Conservation (phyloP, 2,329 filamentous ascomycete species). For the Botrytis elliptica region DNA sequence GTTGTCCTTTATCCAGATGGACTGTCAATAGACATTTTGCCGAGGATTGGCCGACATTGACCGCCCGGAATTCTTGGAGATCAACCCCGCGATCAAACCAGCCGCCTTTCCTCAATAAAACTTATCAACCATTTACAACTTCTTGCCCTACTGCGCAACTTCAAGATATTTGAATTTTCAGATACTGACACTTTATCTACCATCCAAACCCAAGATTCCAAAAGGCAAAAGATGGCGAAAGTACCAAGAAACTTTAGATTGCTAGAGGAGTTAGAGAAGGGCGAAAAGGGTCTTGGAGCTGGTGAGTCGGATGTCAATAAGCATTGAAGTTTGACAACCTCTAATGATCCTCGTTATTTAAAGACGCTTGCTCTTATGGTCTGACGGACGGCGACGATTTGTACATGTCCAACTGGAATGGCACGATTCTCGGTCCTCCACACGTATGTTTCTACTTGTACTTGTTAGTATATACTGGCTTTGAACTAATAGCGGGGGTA, state of each 20-base stretch:
- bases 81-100: slow-evolving; percentile 13
- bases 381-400: slow-evolving; percentile 92
- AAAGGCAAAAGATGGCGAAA: slow-evolving; percentile 52
- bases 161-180: not conserved
- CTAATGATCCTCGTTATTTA: slow-evolving; percentile 40
- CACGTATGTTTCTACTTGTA: slow-evolving; percentile 62
- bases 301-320: slow-evolving; percentile 50
- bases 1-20: slow-evolving; percentile 16
- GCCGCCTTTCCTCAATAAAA: not conserved
- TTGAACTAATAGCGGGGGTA: not conserved
- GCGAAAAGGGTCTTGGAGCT: slow-evolving; percentile 94
- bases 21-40: not conserved
- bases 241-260: slow-evolving; percentile 95
- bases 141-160: not conserved
- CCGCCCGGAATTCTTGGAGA: slow-evolving; percentile 15
- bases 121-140: slow-evolving; percentile 6
- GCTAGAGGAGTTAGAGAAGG: slow-evolving; percentile 96
- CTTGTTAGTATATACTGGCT: not conserved
- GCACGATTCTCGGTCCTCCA: slow-evolving; percentile 93
- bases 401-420: slow-evolving; percentile 98
- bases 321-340: not conserved
- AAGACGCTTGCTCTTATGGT: slow-evolving; percentile 92
- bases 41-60: slow-evolving; percentile 20
- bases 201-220: not conserved
- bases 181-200: not conserved